Conservation (phyloP, 116 monocot species). For the Trichopus zeylanicus region DNA sequence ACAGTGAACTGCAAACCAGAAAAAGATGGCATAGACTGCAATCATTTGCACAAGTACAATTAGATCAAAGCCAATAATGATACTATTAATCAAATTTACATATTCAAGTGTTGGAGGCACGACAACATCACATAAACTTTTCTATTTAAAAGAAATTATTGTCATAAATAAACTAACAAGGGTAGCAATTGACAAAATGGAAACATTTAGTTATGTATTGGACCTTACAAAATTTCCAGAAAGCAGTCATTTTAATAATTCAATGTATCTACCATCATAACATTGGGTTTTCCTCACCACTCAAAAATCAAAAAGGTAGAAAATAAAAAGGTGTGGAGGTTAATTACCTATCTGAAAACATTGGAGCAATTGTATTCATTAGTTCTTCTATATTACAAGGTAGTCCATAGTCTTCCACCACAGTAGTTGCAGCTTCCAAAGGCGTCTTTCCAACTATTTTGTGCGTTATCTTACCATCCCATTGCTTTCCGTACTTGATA, state of each 20-base stretch:
- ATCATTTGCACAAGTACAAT: too few species aligned
- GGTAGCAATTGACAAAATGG: not conserved
- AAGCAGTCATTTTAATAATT: not conserved
- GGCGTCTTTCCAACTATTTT: conserved; percentile 82
- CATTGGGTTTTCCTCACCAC: not conserved
- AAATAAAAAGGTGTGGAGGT: not conserved
- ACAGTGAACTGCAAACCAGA: too few species aligned
- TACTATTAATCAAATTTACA: too few species aligned
- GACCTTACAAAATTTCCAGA: not conserved
- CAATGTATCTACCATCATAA: not conserved
- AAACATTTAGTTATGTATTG: not conserved
- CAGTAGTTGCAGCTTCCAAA: conserved; percentile 52
- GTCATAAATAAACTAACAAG: not conserved
- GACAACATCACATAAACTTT: too few species aligned
- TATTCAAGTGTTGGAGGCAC: too few species aligned
- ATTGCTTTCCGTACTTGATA: conserved; percentile 61
- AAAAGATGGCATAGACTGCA: too few species aligned
- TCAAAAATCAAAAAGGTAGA: too few species aligned
- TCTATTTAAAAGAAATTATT: too few species aligned
- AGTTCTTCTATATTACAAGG: conserved; percentile 66
- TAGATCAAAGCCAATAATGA: too few species aligned
- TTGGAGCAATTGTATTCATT: conserved; percentile 46
- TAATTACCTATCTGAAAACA: conserved; percentile 65
- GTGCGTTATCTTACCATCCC: conserved; percentile 49
- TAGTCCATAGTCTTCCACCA: conserved; percentile 75